A percentile compares a stretch with the other conserved stretches of the same genome.
These are phyloP conservation scores for Solanum hybrid DNA, from an alignment of 305 asterid genomes.

Conservation along the genomic window DNA sequence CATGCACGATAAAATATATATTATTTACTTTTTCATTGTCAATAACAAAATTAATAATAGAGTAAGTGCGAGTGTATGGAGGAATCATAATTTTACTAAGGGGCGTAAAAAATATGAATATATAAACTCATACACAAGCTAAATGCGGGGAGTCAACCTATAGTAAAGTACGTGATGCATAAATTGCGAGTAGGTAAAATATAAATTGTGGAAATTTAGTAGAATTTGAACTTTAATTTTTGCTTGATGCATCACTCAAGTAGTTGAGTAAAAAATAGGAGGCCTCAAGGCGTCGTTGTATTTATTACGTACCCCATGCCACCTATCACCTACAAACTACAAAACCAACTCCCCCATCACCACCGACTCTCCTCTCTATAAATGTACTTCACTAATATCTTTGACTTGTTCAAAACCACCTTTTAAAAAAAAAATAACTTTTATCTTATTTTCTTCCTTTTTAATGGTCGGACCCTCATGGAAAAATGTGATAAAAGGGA, in stretches of 20 bases:
- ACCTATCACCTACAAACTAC: constrained; percentile 1
- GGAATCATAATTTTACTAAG: background rate
- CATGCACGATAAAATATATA: background rate
- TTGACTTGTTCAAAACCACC: background rate
- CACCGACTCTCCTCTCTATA: background rate
- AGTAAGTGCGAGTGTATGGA: background rate
- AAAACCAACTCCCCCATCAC: background rate
- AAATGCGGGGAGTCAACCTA: background rate
- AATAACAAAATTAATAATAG: background rate
- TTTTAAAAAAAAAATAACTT: background rate
- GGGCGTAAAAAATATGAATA: background rate
- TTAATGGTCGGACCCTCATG: background rate
- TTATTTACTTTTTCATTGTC: background rate
- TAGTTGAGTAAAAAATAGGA: background rate
- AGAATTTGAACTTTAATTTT: background rate
- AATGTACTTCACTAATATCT: background rate
- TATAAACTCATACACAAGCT: background rate
- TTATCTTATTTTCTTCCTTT: background rate
- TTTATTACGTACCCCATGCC: background rate
- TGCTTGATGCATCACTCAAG: background rate
- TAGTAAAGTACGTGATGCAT: background rate
- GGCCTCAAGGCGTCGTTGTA: background rate
- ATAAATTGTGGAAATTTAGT: background rate
- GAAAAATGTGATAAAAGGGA: background rate
- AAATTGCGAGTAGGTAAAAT: background rate